Percentiles rank a stretch among this genome's conserved stretches.
These are phyloP conservation scores for Neoarthrinium moseri DNA, from an alignment of 2,329 filamentous ascomycete genomes.

Conservation along the genomic window DNA sequence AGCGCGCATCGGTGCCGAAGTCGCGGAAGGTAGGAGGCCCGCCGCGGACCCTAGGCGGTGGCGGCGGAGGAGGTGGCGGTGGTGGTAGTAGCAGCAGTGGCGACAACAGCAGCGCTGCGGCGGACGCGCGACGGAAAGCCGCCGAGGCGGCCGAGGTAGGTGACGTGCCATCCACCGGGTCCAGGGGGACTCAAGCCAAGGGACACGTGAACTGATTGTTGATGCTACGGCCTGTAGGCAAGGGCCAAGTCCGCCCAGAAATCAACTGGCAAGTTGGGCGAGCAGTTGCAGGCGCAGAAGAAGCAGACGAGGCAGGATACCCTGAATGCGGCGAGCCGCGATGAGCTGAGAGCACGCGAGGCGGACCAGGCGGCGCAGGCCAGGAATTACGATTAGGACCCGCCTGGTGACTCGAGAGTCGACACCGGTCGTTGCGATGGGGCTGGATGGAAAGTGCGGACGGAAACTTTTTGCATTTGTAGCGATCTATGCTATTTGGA, in stretches of 20 bases:
- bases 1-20: constrained; percentile 50
- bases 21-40: constrained; percentile 49
- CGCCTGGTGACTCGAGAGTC: not conserved
- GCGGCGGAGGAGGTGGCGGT: constrained; percentile 20
- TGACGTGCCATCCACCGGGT: too few relatives aligned
- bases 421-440: not conserved
- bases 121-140: constrained; percentile 70
- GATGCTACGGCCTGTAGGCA: too few relatives aligned
- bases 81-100: constrained; percentile 17
- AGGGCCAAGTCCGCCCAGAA: constrained; percentile 59
- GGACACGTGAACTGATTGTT: too few relatives aligned
- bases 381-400: constrained; percentile 54
- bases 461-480: too few relatives aligned
- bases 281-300: constrained; percentile 73
- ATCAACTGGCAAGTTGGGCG: constrained; percentile 66
- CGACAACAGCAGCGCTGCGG: constrained; percentile 20
- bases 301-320: constrained; percentile 68
- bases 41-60: constrained; percentile 63
- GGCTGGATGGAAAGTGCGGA: too few relatives aligned
- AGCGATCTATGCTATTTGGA: too few relatives aligned
- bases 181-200: too few relatives aligned
- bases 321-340: constrained; percentile 65
- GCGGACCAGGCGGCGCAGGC: constrained; percentile 62
- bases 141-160: constrained; percentile 80
- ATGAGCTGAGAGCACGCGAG: constrained; percentile 65